Percentiles rank a stretch among this genome's conserved stretches.
Conservation (phyloP, 2,329 filamentous ascomycete species). For the Paraphaeosphaeria minitans region DNA sequence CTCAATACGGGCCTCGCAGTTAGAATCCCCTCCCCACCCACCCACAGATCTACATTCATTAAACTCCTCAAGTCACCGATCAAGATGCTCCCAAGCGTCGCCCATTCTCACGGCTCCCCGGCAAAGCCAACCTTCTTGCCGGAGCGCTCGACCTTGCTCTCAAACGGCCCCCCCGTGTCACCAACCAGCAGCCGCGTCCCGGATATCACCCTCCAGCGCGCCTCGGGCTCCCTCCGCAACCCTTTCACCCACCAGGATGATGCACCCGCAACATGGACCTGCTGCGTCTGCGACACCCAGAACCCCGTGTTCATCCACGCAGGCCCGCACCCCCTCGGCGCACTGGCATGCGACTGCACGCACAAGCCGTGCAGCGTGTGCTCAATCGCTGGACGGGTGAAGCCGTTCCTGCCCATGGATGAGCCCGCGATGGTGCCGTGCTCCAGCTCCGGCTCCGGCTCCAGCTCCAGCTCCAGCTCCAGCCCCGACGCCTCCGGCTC, state of each 20-base stretch:
- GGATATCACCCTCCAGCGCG: neutral
- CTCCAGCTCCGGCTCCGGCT: no score
- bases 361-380: constrained; percentile 34
- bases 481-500: neutral
- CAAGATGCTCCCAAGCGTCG: neutral
- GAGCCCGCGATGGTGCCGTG: constrained; percentile 27
- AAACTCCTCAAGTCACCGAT: neutral
- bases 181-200: neutral
- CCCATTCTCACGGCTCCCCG: neutral
- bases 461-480: neutral
- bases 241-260: neutral
- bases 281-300: constrained; percentile 12
- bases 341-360: constrained; percentile 28
- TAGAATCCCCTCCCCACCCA: neutral
- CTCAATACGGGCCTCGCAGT: neutral
- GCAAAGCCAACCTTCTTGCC: neutral
- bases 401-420: constrained; percentile 30
- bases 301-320: neutral
- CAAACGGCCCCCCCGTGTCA: neutral
- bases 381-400: constrained; percentile 24
- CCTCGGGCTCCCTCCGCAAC: neutral
- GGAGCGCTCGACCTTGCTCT: neutral
- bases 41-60: neutral
- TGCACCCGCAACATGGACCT: constrained; percentile 10
- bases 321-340: constrained; percentile 24